Evolutionary conservation across 1,284 basidiomycete species (phyloP), one percentile per base, ranked within the genome.

Genomic region (Hemileia vastatrix): DNA sequence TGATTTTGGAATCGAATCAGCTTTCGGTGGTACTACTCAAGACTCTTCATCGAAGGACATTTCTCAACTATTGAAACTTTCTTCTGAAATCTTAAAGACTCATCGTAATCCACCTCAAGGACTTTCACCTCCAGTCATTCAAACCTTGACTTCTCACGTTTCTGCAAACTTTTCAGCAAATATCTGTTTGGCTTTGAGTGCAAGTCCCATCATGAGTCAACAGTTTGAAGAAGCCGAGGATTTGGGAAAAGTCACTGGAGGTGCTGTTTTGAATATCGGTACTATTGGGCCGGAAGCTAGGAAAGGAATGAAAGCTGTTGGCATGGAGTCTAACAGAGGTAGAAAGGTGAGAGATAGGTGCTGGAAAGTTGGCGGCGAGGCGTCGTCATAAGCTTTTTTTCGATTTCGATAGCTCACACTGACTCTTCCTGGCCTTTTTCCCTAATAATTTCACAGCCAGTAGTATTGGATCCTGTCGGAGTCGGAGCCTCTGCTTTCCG

Each of bases 381-480:
- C 36, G 2, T 15, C 21, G n/a, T n/a, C n/a, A n/a, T n/a, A n/a
- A n/a, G n/a, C n/a, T n/a, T n/a, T n/a, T n/a, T n/a, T n/a, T n/a
- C n/a, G n/a, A n/a, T n/a, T n/a, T n/a, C n/a, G n/a, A n/a, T n/a
- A n/a, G n/a, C n/a, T n/a, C n/a, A n/a, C n/a, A n/a, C n/a, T n/a
- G n/a, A n/a, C n/a, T n/a, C n/a, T n/a, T n/a, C n/a, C n/a, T n/a
- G n/a, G n/a, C n/a, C n/a, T n/a, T n/a, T n/a, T n/a, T n/a, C n/a
- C n/a, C n/a, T n/a, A n/a, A n/a, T n/a, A n/a, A n/a, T 40, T 40
- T 40, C 19, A 6, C 32, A 53, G 51, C 72, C 73, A 8, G 66
- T 75, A 3, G 72, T 75, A 1, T 68, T 75, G 6, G 73, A 75
- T 49, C 73, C 73, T 2, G 73, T 75, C 4, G 73, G 73, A 15